Evolutionary conservation across 1,139 yeast genomes (phyloP).

Genomic region (Geotrichum histeridarum): DNA sequence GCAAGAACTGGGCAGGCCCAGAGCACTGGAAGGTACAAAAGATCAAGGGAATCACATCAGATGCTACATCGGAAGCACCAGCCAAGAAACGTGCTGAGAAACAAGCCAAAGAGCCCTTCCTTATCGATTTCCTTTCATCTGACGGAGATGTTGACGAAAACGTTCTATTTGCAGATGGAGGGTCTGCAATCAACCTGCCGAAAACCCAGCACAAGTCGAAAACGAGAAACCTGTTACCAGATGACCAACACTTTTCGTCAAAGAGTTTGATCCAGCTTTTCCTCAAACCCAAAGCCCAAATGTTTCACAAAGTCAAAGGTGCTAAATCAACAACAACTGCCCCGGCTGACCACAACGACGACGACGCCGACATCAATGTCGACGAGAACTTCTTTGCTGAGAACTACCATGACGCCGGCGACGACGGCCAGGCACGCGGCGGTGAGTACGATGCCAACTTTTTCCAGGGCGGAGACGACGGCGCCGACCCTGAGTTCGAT

Average conservation of each 20-base stretch:
- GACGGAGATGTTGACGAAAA: constrained; percentile 43
- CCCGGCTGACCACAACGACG: background rate
- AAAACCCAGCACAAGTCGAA: constrained; percentile 42
- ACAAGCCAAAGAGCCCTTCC: constrained; percentile 37
- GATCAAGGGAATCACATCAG: constrained; percentile 40
- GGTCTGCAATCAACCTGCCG: constrained; percentile 42
- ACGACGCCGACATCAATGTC: constrained; percentile 24
- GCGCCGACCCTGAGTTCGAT: constrained; percentile 25
- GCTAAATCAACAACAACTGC: background rate
- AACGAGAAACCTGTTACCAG: constrained; percentile 56
- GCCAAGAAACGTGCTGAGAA: constrained; percentile 32
- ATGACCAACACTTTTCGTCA: constrained; percentile 71
- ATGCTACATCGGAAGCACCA: constrained; percentile 24
- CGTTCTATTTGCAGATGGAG: constrained; percentile 49
- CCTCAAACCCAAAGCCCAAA: constrained; percentile 52
- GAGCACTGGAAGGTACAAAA: constrained; percentile 86
- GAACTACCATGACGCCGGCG: constrained; percentile 27
- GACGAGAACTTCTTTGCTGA: constrained; percentile 77
- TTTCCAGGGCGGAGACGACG: constrained; percentile 38
- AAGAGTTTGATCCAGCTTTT: constrained; percentile 62
- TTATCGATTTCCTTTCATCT: constrained; percentile 50
- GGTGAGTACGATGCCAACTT: constrained; percentile 44
- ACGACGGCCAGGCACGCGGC: constrained; percentile 24
- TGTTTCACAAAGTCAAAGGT: constrained; percentile 23
- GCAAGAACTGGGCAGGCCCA: constrained; percentile 82